These are phyloP conservation scores for Pyrus bretschneideri DNA, from an alignment of 306 rosid genomes.

Conservation along the genomic window DNA sequence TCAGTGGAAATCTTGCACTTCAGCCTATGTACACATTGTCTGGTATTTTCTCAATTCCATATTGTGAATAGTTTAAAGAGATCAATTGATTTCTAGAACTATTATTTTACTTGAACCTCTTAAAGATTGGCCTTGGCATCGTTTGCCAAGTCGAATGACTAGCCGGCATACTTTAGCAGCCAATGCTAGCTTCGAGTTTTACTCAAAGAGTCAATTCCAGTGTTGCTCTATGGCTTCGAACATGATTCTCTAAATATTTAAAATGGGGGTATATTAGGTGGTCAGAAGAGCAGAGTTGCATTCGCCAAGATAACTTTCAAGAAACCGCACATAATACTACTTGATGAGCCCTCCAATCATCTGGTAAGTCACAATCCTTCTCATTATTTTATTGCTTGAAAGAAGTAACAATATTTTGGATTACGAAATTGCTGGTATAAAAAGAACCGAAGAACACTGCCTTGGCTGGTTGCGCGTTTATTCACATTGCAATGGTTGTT, in stretches of 20 bases:
- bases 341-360: conserved; percentile 99
- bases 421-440: not conserved
- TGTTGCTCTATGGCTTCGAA: not conserved
- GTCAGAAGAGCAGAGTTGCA: conserved; percentile 99
- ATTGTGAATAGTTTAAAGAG: not conserved
- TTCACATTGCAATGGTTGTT: conserved; percentile 4
- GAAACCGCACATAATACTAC: conserved; percentile 96
- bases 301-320: conserved; percentile 94
- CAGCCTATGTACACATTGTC: conserved; percentile 99
- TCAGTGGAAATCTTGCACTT: conserved; percentile 98
- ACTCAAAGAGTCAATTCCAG: not conserved
- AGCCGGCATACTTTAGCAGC: not conserved
- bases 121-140: not conserved
- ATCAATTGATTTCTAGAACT: not conserved
- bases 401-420: not conserved
- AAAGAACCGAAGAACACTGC: not conserved
- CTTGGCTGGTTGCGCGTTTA: not conserved
- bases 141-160: not conserved
- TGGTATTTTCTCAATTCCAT: conserved; percentile 38
- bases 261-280: conserved; percentile 43
- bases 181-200: not conserved
- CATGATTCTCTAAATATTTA: not conserved
- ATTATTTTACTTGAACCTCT: not conserved
- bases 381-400: conserved; percentile 5
- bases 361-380: conserved; percentile 41